Conservation (phyloP, 2,329 filamentous ascomycete species). For the Pseudogymnoascus sp. region DNA sequence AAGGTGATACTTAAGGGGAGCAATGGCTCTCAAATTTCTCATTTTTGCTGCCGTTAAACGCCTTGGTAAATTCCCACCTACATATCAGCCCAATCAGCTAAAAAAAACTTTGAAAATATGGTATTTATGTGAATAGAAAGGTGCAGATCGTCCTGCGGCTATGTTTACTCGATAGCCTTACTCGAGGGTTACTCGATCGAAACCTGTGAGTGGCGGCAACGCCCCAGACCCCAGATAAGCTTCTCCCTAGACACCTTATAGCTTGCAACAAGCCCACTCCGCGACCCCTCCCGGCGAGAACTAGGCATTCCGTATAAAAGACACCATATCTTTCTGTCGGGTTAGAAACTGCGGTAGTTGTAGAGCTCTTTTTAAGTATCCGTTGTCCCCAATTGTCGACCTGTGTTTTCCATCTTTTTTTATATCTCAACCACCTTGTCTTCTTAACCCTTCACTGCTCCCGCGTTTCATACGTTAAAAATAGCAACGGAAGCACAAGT, state of each 20-base stretch:
- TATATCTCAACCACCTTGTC: background rate
- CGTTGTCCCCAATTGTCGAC: background rate
- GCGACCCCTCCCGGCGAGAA: background rate
- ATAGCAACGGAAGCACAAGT: background rate
- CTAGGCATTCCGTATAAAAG: slow-evolving; percentile 3
- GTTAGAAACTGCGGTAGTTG: background rate
- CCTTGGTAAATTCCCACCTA: background rate
- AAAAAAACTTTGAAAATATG: background rate
- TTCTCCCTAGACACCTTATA: slow-evolving; percentile 4
- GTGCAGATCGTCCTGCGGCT: background rate
- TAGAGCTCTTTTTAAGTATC: background rate
- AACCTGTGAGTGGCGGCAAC: slow-evolving; percentile 6
- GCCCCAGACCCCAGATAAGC: background rate
- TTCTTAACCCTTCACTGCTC: background rate
- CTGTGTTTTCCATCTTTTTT: background rate
- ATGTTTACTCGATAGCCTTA: slow-evolving; percentile 6
- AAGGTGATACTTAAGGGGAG: background rate
- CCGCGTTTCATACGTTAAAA: background rate
- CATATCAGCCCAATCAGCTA: background rate
- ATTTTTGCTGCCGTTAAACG: background rate
- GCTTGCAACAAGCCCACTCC: background rate
- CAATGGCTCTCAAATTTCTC: background rate
- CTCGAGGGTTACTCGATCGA: slow-evolving; percentile 9
- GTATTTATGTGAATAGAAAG: background rate
- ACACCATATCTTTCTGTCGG: background rate